These are phyloP conservation scores for Exophiala sp. DNA, from an alignment of 2,329 filamentous ascomycete genomes.

Conservation along the genomic window DNA sequence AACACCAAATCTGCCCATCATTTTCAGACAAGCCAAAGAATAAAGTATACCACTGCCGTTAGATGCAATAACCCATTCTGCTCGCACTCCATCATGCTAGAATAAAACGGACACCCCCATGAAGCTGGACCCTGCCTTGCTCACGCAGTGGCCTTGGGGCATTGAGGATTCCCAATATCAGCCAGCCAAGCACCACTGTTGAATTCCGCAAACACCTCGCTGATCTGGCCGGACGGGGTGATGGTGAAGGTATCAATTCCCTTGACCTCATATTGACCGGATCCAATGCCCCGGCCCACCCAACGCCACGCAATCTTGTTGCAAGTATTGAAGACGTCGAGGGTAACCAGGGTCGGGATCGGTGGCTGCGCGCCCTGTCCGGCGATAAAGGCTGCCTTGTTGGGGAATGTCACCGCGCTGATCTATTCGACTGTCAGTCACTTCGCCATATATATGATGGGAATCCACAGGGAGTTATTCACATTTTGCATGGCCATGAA, in stretches of 20 bases:
- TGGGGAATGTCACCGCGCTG: constrained; percentile 11
- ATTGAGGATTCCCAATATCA: constrained; percentile 11
- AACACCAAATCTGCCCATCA: no score
- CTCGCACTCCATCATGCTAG: no score
- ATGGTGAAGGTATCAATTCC: constrained; percentile 16
- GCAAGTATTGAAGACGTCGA: constrained; percentile 25
- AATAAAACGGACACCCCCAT: no score
- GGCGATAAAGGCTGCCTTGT: constrained; percentile 23
- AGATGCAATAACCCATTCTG: no score
- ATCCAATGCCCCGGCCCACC: constrained; percentile 16
- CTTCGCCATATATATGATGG: background rate
- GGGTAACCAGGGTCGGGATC: constrained; percentile 17
- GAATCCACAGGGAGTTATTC: background rate
- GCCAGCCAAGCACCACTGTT: constrained; percentile 17
- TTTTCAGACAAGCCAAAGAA: no score
- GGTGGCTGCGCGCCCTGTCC: constrained; percentile 21
- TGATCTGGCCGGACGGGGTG: constrained; percentile 14
- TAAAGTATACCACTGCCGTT: no score
- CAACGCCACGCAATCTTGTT: constrained; percentile 27
- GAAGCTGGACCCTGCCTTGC: background rate
- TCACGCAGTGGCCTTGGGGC: background rate
- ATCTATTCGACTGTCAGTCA: constrained; percentile 4
- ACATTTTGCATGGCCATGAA: constrained; percentile 15
- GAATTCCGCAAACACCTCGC: constrained; percentile 16
- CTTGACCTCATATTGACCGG: constrained; percentile 16